These are phyloP conservation scores for Ogataea paraovalis DNA, from an alignment of 805 yeast species.

Conservation along the genomic window DNA sequence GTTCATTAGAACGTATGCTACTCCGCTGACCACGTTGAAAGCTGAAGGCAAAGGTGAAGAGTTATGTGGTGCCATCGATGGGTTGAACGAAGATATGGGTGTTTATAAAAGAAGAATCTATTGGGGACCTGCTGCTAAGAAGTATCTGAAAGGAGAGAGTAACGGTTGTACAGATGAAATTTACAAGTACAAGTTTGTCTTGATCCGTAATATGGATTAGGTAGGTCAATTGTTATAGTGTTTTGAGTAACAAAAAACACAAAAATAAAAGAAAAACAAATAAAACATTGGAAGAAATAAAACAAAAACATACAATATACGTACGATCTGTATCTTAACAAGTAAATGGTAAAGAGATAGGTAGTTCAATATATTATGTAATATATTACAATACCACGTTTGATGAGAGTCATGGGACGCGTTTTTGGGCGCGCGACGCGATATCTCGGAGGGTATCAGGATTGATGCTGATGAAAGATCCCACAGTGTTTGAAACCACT, in stretches of 20 bases:
- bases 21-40: constrained; percentile 47
- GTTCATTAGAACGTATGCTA: constrained; percentile 52
- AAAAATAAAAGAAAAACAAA: too few relatives aligned
- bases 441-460: too few relatives aligned
- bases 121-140: constrained; percentile 67
- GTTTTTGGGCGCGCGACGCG: constrained; percentile 1
- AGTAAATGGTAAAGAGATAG: too few relatives aligned
- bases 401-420: too few relatives aligned
- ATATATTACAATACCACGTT: background rate
- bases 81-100: constrained; percentile 55
- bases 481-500: background rate
- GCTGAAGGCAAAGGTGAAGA: constrained; percentile 43
- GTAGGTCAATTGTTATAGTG: too few relatives aligned
- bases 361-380: too few relatives aligned
- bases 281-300: too few relatives aligned
- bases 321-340: too few relatives aligned
- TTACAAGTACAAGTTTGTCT: constrained; percentile 18
- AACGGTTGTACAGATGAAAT: constrained; percentile 30
- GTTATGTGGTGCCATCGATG: constrained; percentile 58
- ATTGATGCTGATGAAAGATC: background rate
- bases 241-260: too few relatives aligned
- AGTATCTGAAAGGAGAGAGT: constrained; percentile 36
- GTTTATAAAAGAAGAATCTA: constrained; percentile 57
- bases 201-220: background rate
- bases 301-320: too few relatives aligned